phyloP scores from a whole-genome alignment of 129 eudicot species.

The Logfia minima region DNA sequence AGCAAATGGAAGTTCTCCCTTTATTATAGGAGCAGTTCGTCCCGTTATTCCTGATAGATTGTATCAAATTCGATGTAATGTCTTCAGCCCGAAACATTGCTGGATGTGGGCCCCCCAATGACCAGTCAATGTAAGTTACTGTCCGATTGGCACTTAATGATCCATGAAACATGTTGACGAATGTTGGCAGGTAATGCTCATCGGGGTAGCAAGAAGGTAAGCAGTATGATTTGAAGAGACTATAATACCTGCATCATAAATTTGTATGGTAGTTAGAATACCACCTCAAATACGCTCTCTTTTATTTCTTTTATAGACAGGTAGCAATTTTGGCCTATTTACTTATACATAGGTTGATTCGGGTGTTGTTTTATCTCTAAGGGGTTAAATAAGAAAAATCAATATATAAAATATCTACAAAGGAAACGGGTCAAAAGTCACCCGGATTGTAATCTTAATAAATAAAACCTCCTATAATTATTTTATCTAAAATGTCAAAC shows the following conservation, averaged over 20 bases:
- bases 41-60: conserved; percentile 64
- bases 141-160: conserved; percentile 63
- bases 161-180: conserved; percentile 60
- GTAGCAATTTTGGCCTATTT: background rate
- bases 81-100: conserved; percentile 53
- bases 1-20: conserved; percentile 44
- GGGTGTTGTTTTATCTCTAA: background rate
- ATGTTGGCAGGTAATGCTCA: conserved; percentile 85
- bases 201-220: conserved; percentile 89
- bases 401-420: background rate
- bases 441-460: background rate
- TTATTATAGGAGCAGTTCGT: conserved; percentile 60
- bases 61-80: conserved; percentile 53
- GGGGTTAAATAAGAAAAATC: background rate
- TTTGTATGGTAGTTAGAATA: background rate
- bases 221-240: conserved; percentile 63
- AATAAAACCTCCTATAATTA: too few relatives aligned
- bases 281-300: background rate
- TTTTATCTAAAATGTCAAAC: background rate
- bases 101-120: conserved; percentile 75
- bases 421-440: background rate
- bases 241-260: conserved; percentile 58
- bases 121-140: conserved; percentile 84
- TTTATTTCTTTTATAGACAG: background rate
- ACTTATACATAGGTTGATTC: background rate